Evolutionary conservation across 2,329 filamentous ascomycete species (phyloP).

Genomic region (Monosporascus cannonballus): DNA sequence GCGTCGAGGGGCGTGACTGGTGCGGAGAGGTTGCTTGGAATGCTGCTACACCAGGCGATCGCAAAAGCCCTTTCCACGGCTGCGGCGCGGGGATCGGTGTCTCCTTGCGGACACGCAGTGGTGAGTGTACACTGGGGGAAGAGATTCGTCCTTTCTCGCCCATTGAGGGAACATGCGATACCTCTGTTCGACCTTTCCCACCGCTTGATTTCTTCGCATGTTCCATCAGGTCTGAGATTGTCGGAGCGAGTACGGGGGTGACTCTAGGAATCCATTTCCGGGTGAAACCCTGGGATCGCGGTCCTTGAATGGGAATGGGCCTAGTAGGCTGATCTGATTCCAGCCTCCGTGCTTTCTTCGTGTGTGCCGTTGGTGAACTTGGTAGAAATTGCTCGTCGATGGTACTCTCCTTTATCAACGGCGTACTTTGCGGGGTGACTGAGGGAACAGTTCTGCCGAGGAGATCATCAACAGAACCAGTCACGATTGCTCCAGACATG

Average conservation of each 20-base stretch:
- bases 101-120: not conserved
- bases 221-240: not conserved
- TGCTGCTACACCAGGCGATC: not conserved
- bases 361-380: not conserved
- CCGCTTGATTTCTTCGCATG: not conserved
- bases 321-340: not conserved
- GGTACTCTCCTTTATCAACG: not conserved
- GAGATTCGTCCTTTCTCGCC: not conserved
- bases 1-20: not conserved
- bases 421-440: not conserved
- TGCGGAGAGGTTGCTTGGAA: not conserved
- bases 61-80: conserved; percentile 8
- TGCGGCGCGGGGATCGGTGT: conserved; percentile 13
- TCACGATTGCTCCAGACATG: conserved; percentile 12
- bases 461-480: not conserved
- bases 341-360: not conserved
- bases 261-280: not conserved
- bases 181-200: not conserved
- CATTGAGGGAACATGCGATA: too few species aligned
- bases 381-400: not conserved
- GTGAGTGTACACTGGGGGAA: not conserved
- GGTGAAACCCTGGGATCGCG: not conserved
- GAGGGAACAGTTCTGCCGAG: not conserved
- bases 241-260: not conserved
- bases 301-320: not conserved